Evolutionary conservation across 1,284 basidiomycete species (phyloP), one percentile per base, ranked within the genome.

Genomic region (Phlebopus sp.): DNA sequence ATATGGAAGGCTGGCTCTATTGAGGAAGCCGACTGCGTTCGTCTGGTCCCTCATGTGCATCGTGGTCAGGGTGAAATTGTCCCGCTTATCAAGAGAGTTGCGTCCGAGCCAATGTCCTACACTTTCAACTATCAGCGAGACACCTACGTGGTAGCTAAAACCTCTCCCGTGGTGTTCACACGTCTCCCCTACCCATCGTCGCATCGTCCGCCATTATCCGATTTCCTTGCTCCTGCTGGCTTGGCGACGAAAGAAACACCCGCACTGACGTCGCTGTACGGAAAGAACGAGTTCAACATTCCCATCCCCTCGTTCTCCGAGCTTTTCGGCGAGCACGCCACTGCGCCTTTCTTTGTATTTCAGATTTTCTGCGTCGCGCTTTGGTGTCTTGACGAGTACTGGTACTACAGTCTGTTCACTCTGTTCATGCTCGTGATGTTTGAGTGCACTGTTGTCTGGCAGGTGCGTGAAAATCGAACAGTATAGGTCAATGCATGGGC

Each of bases 51-150:
- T 6, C 79, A 86, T 44, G 73, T 81, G 19, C 93, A 97, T 68
- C 86, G 90, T 49, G 96, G 97, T 18, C 83, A 88, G 56, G 94
- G 92, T 21, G 94, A 96, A 55, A 93, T 99, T 45, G 92, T 97
- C 1, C 72, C 78, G 1, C 72, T 99, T 6, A 67, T 79, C 52
- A 84, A 85, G 71, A 85, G 84, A 58, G 69, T 75, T 48, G 71
- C 75, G 8, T 67, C 69, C 46, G 80, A 82, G 56, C 71, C 69
- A 19, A 72, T 76, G 43, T 82, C 84, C 1, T 90, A 90, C 66
- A 90, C 87, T 14, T 98, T 99, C 77, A 88, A 79, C 67, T 99
- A 98, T 69, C 95, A 99, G 69, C 86, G 90, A 46, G 96, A 99
- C 72, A 94, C 92, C 42, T 99, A 97, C 67, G 81, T 92, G 47